phyloP scores from a whole-genome alignment of 805 yeast genomes.

The Myxozyma neglecta region DNA sequence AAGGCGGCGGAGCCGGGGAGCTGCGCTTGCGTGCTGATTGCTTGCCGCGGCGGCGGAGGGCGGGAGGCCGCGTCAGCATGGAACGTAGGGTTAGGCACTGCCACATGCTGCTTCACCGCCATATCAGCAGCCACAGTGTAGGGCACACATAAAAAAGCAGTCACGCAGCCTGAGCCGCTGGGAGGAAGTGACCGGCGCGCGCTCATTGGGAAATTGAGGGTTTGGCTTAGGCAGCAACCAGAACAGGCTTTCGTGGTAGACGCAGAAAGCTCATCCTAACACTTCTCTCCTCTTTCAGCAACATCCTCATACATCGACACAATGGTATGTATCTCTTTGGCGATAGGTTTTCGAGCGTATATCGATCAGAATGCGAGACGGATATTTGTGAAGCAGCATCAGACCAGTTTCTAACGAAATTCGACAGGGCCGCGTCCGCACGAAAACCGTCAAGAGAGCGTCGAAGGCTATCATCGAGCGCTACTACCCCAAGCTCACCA shows the following conservation, averaged over 20 bases:
- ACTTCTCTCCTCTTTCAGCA: background rate
- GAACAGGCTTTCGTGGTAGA: no score
- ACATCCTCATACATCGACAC: conserved; percentile 1
- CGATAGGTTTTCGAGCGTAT: background rate
- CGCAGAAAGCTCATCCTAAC: background rate
- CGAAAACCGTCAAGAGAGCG: conserved; percentile 99
- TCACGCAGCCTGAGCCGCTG: background rate
- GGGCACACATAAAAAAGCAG: conserved; percentile 5
- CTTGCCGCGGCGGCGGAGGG: background rate
- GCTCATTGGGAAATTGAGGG: background rate
- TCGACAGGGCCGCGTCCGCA: conserved; percentile 97
- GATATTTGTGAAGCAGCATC: background rate
- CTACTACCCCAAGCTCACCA: conserved; percentile 98
- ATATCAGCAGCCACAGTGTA: background rate
- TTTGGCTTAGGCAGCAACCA: conserved; percentile 1
- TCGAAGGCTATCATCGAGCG: conserved; percentile 99
- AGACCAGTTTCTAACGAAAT: background rate
- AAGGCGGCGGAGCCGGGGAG: background rate
- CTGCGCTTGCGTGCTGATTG: background rate
- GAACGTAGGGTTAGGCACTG: background rate
- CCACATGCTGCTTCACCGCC: background rate
- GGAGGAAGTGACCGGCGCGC: background rate
- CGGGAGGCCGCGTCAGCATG: background rate
- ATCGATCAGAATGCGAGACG: background rate
- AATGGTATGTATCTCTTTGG: conserved; percentile 12